Evolutionary conservation across 2,329 filamentous ascomycete genomes (phyloP).

Genomic region (Fusarium palustre): DNA sequence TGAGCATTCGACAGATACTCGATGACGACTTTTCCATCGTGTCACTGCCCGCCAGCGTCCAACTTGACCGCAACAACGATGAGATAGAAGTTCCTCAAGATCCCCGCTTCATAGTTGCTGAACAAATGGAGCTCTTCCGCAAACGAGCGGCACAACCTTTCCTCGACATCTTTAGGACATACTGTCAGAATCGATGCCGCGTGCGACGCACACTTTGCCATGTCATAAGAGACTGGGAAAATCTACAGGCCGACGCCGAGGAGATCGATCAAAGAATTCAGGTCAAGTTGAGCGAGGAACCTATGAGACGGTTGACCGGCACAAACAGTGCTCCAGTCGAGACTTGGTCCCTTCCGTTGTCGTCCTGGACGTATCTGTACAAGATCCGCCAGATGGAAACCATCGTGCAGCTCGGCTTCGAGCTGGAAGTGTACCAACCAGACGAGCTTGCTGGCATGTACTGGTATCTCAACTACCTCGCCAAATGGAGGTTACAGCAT

Average conservation of each 20-base stretch:
- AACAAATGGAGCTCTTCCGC: conserved; percentile 77
- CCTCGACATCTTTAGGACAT: conserved; percentile 82
- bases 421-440: conserved; percentile 87
- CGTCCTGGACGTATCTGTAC: conserved; percentile 89
- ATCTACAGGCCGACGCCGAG: conserved; percentile 83
- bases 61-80: conserved; percentile 81
- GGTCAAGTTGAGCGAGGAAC: conserved; percentile 68
- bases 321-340: conserved; percentile 57
- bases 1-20: conserved; percentile 79
- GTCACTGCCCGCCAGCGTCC: conserved; percentile 75
- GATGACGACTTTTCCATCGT: conserved; percentile 84
- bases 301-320: conserved; percentile 62
- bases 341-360: conserved; percentile 77
- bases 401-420: conserved; percentile 92
- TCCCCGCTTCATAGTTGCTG: conserved; percentile 77
- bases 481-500: conserved; percentile 75
- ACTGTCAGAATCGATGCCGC: conserved; percentile 91
- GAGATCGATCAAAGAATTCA: conserved; percentile 78
- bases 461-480: conserved; percentile 83
- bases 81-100: conserved; percentile 80
- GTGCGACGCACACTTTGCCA: conserved; percentile 91
- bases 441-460: conserved; percentile 92
- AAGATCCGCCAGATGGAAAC: conserved; percentile 90
- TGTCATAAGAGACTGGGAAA: conserved; percentile 84
- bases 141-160: conserved; percentile 75